phyloP scores from a whole-genome alignment of 768 basidiomycete genomes.

The Psilocybe subaeruginosa region DNA sequence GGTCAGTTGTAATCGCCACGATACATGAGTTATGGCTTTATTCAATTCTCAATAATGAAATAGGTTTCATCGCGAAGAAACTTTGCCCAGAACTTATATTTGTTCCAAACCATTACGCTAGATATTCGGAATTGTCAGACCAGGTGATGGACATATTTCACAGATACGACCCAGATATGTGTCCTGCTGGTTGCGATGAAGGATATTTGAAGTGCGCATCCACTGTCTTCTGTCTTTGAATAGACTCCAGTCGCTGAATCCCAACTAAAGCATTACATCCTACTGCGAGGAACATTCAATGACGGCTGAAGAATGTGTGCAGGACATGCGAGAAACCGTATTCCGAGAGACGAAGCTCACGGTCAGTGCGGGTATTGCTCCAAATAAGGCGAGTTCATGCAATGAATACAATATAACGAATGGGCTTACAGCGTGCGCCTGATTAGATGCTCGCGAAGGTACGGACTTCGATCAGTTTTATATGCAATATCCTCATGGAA shows the following conservation, averaged over 20 bases:
- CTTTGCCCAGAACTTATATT: slow-evolving; percentile 89
- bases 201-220: slow-evolving; percentile 83
- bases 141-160: slow-evolving; percentile 71
- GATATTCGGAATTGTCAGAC: slow-evolving; percentile 72
- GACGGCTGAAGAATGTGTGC: slow-evolving; percentile 73
- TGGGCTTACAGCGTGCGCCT: slow-evolving; percentile 20
- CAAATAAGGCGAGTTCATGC: slow-evolving; percentile 73
- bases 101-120: slow-evolving; percentile 56
- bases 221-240: not conserved
- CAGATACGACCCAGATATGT: slow-evolving; percentile 79
- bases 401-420: not conserved
- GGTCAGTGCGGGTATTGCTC: slow-evolving; percentile 93
- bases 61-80: slow-evolving; percentile 91
- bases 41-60: not conserved
- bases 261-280: slow-evolving; percentile 65
- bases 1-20: slow-evolving; percentile 40
- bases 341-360: slow-evolving; percentile 82
- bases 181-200: slow-evolving; percentile 82
- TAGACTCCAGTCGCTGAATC: not conserved
- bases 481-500: not conserved
- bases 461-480: slow-evolving; percentile 15
- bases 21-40: not conserved
- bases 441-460: slow-evolving; percentile 90
- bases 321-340: slow-evolving; percentile 75
- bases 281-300: slow-evolving; percentile 76